Conservation (phyloP, 257 asterid species). For the Buddleja alternifolia region DNA sequence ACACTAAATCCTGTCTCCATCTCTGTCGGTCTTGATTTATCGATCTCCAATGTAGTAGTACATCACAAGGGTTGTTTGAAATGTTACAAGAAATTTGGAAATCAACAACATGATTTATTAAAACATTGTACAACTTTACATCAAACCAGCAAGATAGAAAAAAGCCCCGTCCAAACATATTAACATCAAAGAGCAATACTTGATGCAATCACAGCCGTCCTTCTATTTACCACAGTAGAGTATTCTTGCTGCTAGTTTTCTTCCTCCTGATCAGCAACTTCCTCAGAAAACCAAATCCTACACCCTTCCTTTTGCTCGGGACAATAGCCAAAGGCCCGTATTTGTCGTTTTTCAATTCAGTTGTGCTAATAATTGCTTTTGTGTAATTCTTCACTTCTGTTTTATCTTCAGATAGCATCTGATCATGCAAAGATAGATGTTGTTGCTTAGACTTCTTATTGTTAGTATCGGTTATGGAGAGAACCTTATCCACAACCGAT, state of each 20-base stretch:
- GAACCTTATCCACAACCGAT: constrained; percentile 43
- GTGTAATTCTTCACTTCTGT: constrained; percentile 27
- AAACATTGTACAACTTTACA: constrained; percentile 10
- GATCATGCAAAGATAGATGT: constrained; percentile 77
- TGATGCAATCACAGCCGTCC: constrained; percentile 23
- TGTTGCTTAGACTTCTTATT: constrained; percentile 44
- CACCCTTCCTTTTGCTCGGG: constrained; percentile 56
- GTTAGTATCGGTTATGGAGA: constrained; percentile 35
- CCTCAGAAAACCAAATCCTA: constrained; percentile 60
- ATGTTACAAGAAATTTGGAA: neutral
- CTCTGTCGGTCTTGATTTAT: no score
- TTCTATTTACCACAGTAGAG: constrained; percentile 48
- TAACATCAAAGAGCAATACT: constrained; percentile 25
- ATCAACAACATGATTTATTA: neutral
- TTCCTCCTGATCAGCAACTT: constrained; percentile 73
- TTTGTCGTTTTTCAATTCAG: constrained; percentile 26
- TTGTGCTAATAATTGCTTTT: constrained; percentile 36
- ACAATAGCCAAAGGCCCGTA: constrained; percentile 55
- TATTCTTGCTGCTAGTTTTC: constrained; percentile 46
- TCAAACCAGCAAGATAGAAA: constrained; percentile 22
- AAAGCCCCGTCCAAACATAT: constrained; percentile 20
- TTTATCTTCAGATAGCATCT: constrained; percentile 60
- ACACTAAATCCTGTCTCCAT: no score
- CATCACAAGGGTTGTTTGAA: neutral
- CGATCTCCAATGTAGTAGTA: no score